Percentiles rank a stretch among this genome's conserved stretches.
These are phyloP conservation scores for Mariannaea elegans DNA, from an alignment of 2,329 filamentous ascomycete genomes.

Conservation along the genomic window DNA sequence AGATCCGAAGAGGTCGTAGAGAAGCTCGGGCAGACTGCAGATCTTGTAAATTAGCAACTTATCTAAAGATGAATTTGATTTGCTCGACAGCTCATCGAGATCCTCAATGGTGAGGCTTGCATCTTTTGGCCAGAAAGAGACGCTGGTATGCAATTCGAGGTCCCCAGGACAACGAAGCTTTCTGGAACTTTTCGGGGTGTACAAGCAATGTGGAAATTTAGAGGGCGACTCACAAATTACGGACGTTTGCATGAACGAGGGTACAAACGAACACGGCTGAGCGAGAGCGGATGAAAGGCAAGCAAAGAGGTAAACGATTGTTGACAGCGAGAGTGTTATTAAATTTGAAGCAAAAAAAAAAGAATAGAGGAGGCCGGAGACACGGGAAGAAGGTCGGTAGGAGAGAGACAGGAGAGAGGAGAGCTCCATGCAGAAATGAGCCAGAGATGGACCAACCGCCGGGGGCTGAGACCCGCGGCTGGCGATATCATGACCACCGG, in stretches of 20 bases:
- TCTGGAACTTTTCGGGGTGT: not conserved
- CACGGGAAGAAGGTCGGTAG: slow-evolving; percentile 7
- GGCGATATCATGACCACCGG: slow-evolving; percentile 37
- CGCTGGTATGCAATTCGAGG: slow-evolving; percentile 6
- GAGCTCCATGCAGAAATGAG: slow-evolving; percentile 37
- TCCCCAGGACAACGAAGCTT: slow-evolving; percentile 10
- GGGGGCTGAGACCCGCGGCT: slow-evolving; percentile 38
- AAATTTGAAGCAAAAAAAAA: not conserved
- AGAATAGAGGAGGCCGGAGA: slow-evolving; percentile 8
- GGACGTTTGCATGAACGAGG: slow-evolving; percentile 16
- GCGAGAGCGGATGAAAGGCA: not conserved
- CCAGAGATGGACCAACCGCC: slow-evolving; percentile 16
- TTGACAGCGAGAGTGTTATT: slow-evolving; percentile 6
- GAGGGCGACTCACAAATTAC: slow-evolving; percentile 10
- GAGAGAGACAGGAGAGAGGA: slow-evolving; percentile 14
- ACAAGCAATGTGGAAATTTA: not conserved
- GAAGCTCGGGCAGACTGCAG: not conserved
- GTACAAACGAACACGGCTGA: slow-evolving; percentile 5
- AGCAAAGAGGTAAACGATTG: not conserved
- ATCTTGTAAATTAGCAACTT: not conserved
- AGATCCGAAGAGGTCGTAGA: not conserved
- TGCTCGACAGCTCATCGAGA: too few species aligned
- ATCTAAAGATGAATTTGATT: not conserved
- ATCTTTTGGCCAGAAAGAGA: not conserved
- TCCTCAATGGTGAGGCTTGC: too few species aligned